Conservation (phyloP, 257 asterid species). For the Ehretia macrophylla region DNA sequence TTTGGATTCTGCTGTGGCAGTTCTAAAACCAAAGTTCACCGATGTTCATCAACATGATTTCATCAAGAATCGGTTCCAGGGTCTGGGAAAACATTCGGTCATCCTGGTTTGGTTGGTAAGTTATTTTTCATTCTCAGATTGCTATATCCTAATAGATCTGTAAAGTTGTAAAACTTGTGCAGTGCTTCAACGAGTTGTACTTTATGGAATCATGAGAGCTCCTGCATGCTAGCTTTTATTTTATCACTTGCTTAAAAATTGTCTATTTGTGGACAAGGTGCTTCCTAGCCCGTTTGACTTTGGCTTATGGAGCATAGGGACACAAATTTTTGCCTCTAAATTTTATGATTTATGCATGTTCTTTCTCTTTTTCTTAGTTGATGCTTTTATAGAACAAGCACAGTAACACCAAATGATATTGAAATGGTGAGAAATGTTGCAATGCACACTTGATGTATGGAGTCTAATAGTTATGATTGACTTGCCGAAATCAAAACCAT, state of each 20-base stretch:
- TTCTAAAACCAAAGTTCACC: conserved; percentile 41
- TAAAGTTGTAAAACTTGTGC: too few species aligned
- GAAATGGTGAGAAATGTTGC: too few species aligned
- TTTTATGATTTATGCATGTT: neutral
- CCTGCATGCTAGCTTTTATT: too few species aligned
- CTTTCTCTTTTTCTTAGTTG: neutral
- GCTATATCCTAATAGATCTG: neutral
- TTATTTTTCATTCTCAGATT: neutral
- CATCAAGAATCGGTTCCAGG: conserved; percentile 61
- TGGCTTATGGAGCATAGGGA: too few species aligned
- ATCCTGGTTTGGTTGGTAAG: conserved; percentile 73
- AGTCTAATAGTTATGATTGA: too few species aligned
- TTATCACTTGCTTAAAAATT: too few species aligned
- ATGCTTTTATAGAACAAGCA: neutral
- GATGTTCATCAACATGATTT: conserved; percentile 69
- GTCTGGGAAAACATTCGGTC: conserved; percentile 46
- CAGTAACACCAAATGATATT: neutral
- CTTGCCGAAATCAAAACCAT: neutral
- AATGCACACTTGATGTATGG: too few species aligned
- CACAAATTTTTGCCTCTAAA: neutral
- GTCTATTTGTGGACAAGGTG: too few species aligned
- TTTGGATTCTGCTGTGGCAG: conserved; percentile 26
- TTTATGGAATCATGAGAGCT: too few species aligned
- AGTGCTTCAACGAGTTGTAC: too few species aligned
- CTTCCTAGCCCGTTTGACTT: too few species aligned